Base-by-base conservation (phyloP, 1,284 basidiomycete species). In the Cryptococcus floricola region DNA sequence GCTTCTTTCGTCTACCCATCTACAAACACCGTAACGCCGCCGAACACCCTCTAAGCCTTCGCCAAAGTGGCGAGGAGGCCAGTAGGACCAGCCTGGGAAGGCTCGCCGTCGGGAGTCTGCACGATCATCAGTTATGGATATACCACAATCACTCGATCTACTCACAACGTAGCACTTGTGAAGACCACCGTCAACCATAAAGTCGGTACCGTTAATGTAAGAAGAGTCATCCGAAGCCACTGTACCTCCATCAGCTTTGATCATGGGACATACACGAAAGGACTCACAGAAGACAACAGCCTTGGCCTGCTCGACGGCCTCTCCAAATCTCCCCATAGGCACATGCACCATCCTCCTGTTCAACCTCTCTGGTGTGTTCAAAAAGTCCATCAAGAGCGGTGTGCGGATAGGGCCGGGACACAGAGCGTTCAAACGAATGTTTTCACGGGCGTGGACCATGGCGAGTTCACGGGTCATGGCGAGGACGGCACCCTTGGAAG, bases 381-480 rank as follows among this genome's bases (percentile, higher is more conserved):
- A 83, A 82, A 94, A 98, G 76, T 98, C 88, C 94, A 98, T 98
- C 34, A 98, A 82, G 37, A 98, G 84, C 39, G 93, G 91, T 25
- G 92, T 95, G 76, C 89, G 90, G 61, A 96, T 82, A 46, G 93
- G 92, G 18, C 92, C 93, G 39, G 94, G 94, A 83, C 93, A 97
- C 61, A 98, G 84, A 10, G 92, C 86, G 80, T 98, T 98, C 76
- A 97, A 70, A 42, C 94, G 86, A 70, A 98, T 97, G 49, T 93
- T 93, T 80, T 98, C 95, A 42, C 41, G 41, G 39, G 94, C 94
- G 76, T 98, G 95, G 2, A 98, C 89, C 86, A 97, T 95, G 2
- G 95, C 94, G 28, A 98, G 82, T 73, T 98, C 94, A 53, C 94
- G 85, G 10, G 91, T 94, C 92, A 98, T 95, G n/a, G 94, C 89